These are phyloP conservation scores for Boletellus ananas DNA, from an alignment of 768 basidiomycete species.

Conservation along the genomic window DNA sequence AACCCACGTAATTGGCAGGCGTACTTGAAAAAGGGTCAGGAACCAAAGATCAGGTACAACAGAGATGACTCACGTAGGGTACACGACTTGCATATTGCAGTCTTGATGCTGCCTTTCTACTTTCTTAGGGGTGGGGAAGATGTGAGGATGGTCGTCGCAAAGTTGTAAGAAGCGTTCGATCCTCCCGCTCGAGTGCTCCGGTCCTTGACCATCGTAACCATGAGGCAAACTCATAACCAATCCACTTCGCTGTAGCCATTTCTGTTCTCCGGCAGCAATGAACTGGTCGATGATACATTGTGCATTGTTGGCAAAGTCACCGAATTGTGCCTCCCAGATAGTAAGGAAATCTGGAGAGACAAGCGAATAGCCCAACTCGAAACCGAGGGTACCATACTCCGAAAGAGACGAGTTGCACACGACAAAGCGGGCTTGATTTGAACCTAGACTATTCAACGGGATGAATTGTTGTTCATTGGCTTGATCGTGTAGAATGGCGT, in stretches of 20 bases:
- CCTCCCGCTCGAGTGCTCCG: slow-evolving; percentile 94
- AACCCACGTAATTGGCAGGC: slow-evolving; percentile 82
- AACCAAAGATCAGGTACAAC: neutral
- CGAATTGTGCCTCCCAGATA: slow-evolving; percentile 99
- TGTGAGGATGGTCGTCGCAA: slow-evolving; percentile 93
- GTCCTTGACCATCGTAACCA: slow-evolving; percentile 98
- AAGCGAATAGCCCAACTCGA: slow-evolving; percentile 97
- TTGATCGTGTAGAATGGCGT: slow-evolving; percentile 97
- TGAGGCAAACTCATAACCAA: slow-evolving; percentile 88
- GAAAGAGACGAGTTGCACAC: slow-evolving; percentile 97
- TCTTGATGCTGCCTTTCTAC: slow-evolving; percentile 96
- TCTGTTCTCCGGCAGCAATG: slow-evolving; percentile 94
- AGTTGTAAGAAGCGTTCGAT: slow-evolving; percentile 97
- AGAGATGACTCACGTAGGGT: slow-evolving; percentile 71
- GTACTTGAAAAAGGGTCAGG: slow-evolving; percentile 49
- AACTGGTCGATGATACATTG: slow-evolving; percentile 99
- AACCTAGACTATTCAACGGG: slow-evolving; percentile 84
- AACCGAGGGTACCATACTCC: slow-evolving; percentile 92
- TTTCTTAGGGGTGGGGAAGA: slow-evolving; percentile 86
- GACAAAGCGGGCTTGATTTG: slow-evolving; percentile 87
- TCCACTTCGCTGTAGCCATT: slow-evolving; percentile 94
- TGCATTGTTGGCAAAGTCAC: slow-evolving; percentile 97
- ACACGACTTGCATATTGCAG: slow-evolving; percentile 99
- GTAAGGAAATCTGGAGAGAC: slow-evolving; percentile 91
- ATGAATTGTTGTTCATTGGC: slow-evolving; percentile 85